Percentiles rank a stretch among this genome's conserved stretches.
Conservation (phyloP, 495 filamentous ascomycete genomes). For the Xylaria bambusicola region DNA sequence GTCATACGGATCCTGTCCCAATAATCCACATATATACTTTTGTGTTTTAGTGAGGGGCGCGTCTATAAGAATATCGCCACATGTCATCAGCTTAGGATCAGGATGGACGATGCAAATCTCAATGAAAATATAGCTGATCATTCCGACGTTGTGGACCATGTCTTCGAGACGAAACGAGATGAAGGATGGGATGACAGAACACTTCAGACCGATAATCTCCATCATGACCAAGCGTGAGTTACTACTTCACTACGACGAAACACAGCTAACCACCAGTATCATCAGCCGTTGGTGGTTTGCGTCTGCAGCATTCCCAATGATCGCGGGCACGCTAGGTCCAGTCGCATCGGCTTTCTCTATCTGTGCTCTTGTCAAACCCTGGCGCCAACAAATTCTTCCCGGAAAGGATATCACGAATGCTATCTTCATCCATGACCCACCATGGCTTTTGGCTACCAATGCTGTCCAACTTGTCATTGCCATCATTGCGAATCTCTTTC, state of each 20-base stretch:
- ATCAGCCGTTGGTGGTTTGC: conserved; percentile 82
- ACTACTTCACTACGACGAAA: neutral
- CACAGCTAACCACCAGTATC: conserved; percentile 1
- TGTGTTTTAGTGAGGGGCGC: neutral
- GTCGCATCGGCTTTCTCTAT: conserved; percentile 80
- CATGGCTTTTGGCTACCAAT: conserved; percentile 74
- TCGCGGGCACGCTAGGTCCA: conserved; percentile 82
- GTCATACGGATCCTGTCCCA: too few species aligned
- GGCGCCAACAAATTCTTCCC: conserved; percentile 65
- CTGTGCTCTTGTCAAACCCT: conserved; percentile 70
- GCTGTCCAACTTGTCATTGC: conserved; percentile 71
- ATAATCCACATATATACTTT: too few species aligned
- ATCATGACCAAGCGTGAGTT: conserved; percentile 57
- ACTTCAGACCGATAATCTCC: conserved; percentile 37
- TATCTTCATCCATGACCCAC: conserved; percentile 62
- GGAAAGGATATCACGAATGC: conserved; percentile 51
- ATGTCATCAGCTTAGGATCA: neutral
- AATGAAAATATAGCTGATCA: conserved; percentile 55
- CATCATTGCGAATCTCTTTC: conserved; percentile 66
- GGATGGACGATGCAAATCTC: conserved; percentile 65
- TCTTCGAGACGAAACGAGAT: conserved; percentile 24
- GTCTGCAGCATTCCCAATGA: conserved; percentile 75
- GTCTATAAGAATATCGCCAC: neutral
- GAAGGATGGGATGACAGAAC: conserved; percentile 32
- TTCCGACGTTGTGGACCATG: conserved; percentile 45